Conservation (phyloP, 108 stramenopile genomes). For the Fragilariopsis cylindrus region DNA sequence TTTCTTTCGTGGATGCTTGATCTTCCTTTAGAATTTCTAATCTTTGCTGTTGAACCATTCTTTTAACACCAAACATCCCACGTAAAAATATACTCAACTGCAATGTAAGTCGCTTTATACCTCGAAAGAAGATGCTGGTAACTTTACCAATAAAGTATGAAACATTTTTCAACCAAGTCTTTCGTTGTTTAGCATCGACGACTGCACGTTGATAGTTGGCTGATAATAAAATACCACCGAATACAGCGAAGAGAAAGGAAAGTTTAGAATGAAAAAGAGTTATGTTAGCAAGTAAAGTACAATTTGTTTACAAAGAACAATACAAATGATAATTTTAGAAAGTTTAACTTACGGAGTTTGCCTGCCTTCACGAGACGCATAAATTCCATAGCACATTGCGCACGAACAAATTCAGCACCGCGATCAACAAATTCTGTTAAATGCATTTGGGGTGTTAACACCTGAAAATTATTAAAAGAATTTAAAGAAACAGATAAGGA, state of each 20-base stretch:
- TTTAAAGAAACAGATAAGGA: no score
- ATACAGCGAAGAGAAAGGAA: no score
- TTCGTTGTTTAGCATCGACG: conserved; percentile 40
- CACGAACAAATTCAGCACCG: conserved; percentile 51
- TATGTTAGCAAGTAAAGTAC: no score
- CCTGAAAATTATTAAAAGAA: neutral
- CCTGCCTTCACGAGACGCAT: conserved; percentile 81
- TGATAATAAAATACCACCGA: no score
- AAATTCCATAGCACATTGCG: conserved; percentile 83
- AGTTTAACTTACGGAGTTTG: conserved; percentile 33
- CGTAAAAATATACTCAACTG: conserved; percentile 7
- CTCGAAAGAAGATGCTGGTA: conserved; percentile 12
- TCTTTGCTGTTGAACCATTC: neutral
- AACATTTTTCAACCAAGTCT: neutral
- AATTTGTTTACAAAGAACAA: no score
- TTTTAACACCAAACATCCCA: conserved; percentile 7
- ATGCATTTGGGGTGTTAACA: conserved; percentile 92
- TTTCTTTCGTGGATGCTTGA: conserved; percentile 17
- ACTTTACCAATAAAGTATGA: conserved; percentile 34
- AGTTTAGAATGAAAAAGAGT: no score
- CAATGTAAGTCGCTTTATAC: conserved; percentile 10
- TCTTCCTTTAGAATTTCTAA: conserved; percentile 20
- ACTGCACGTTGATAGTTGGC: conserved; percentile 53
- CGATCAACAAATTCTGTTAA: conserved; percentile 84
- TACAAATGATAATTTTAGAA: no score